These are phyloP conservation scores for Populus nigra DNA, from an alignment of 345 rosid species.

Conservation along the genomic window DNA sequence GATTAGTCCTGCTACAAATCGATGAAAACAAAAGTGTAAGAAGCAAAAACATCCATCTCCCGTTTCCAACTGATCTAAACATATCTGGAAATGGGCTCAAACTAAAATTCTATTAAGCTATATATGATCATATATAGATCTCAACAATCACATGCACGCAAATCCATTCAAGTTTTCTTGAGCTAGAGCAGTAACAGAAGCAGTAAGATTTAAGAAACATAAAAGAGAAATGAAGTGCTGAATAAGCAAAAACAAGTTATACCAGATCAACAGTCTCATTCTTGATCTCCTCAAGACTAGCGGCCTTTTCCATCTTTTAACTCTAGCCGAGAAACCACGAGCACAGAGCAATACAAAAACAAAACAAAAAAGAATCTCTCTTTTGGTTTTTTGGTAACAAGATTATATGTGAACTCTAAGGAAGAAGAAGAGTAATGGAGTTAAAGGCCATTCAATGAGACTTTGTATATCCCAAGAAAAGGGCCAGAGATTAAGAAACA, in stretches of 20 bases:
- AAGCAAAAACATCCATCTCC: neutral
- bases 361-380: neutral
- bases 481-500: neutral
- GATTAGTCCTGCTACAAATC: neutral
- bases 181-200: neutral
- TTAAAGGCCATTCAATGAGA: constrained; percentile 23
- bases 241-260: neutral
- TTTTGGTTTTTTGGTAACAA: neutral
- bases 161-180: neutral
- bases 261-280: constrained; percentile 32
- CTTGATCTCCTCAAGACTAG: constrained; percentile 28
- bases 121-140: neutral
- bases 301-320: constrained; percentile 12
- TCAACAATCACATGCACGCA: neutral
- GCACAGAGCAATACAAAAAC: neutral
- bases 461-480: constrained; percentile 24
- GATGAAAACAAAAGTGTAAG: neutral
- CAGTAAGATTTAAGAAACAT: neutral
- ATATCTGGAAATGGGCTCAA: neutral
- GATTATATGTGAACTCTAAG: neutral
- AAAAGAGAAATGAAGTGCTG: neutral
- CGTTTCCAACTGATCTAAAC: neutral
- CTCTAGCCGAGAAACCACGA: neutral
- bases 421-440: neutral
- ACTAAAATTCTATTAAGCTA: neutral